Evolutionary conservation across 202 grass and related monocot genomes (phyloP).

Genomic region (Panicum virgatum): DNA sequence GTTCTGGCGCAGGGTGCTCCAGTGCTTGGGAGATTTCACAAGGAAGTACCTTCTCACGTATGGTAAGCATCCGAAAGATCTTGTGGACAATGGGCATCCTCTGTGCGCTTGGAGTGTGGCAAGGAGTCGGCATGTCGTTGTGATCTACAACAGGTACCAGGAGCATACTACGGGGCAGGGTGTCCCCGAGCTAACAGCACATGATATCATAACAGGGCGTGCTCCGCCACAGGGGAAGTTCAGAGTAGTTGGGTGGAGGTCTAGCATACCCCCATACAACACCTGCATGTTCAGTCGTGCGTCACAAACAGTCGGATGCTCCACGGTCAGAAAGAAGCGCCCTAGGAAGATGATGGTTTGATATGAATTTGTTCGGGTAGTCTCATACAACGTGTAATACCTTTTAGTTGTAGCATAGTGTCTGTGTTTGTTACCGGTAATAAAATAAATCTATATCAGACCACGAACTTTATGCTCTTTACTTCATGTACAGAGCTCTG

Average conservation of each 20-base stretch:
- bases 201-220: neutral
- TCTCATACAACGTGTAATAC: too few relatives aligned
- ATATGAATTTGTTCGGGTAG: too few relatives aligned
- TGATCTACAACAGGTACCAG: neutral
- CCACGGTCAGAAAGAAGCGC: conserved; percentile 13
- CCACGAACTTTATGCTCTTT: too few relatives aligned
- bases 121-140: neutral
- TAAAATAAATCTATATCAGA: too few relatives aligned
- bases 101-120: neutral
- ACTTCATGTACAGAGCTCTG: too few relatives aligned
- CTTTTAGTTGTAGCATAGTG: too few relatives aligned
- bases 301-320: neutral
- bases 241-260: conserved; percentile 7
- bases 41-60: neutral
- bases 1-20: neutral
- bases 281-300: conserved; percentile 2
- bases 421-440: too few relatives aligned
- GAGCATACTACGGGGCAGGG: neutral
- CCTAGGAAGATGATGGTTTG: neutral
- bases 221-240: neutral
- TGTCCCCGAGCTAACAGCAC: neutral
- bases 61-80: neutral
- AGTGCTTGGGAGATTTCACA: neutral
- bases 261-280: conserved; percentile 33
- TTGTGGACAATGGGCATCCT: fast-evolving